Evolutionary conservation across 2,329 filamentous ascomycete species (phyloP).

Genomic region (Mollisiaceae sp.): DNA sequence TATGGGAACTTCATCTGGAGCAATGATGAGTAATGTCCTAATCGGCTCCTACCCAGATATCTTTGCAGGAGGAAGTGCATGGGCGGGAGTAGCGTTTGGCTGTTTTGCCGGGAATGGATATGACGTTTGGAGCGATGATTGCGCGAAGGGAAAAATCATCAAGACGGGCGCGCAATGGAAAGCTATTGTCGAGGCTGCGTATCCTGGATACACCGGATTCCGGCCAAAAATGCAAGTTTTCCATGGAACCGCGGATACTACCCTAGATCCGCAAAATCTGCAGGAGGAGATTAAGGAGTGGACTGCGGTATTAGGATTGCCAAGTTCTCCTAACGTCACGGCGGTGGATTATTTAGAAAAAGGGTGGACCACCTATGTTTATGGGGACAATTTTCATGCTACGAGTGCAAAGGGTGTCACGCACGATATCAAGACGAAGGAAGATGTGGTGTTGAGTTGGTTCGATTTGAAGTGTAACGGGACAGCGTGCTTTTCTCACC

Average conservation of each 20-base stretch:
- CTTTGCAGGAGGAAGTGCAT: slow-evolving; percentile 51
- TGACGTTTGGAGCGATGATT: slow-evolving; percentile 55
- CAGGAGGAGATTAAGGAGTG: slow-evolving; percentile 50
- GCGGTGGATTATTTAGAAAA: slow-evolving; percentile 35
- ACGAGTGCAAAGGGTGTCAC: slow-evolving; percentile 29
- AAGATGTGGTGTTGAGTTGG: slow-evolving; percentile 31
- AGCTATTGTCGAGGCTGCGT: slow-evolving; percentile 50
- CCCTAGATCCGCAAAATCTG: slow-evolving; percentile 47
- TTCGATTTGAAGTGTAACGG: slow-evolving; percentile 33
- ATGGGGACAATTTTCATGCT: slow-evolving; percentile 32
- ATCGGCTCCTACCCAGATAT: slow-evolving; percentile 54
- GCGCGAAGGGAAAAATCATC: slow-evolving; percentile 45
- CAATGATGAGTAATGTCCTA: slow-evolving; percentile 59
- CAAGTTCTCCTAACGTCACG: slow-evolving; percentile 32
- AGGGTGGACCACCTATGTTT: slow-evolving; percentile 38
- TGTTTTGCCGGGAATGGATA: slow-evolving; percentile 48
- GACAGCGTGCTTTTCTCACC: slow-evolving; percentile 10
- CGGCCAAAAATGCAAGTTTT: slow-evolving; percentile 35
- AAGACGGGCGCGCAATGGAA: slow-evolving; percentile 54
- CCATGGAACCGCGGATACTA: slow-evolving; percentile 45
- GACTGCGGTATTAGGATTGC: slow-evolving; percentile 48
- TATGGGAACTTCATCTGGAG: slow-evolving; percentile 54
- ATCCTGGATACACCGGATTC: slow-evolving; percentile 43
- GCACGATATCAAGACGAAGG: slow-evolving; percentile 36
- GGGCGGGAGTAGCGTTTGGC: slow-evolving; percentile 51